phyloP scores from a whole-genome alignment of 768 basidiomycete genomes.

The Tricholoma sp. region DNA sequence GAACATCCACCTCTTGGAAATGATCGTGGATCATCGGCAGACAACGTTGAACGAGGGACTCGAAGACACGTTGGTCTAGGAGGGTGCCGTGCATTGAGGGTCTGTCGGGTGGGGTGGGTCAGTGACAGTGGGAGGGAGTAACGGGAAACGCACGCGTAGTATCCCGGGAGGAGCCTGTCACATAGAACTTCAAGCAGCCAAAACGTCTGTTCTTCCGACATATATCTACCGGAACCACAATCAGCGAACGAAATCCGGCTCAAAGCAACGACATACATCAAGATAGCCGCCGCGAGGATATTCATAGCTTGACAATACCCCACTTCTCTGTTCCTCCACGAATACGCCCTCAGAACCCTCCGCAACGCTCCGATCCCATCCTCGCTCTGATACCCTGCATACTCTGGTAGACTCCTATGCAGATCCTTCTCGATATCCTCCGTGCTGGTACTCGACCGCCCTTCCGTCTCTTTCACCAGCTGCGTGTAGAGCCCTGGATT shows the following conservation, averaged over 20 bases:
- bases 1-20: conserved; percentile 87
- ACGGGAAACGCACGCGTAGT: conserved; percentile 71
- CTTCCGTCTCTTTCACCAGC: conserved; percentile 72
- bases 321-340: conserved; percentile 89
- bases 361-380: conserved; percentile 83
- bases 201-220: conserved; percentile 98
- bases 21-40: conserved; percentile 93
- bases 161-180: conserved; percentile 92
- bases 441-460: conserved; percentile 79
- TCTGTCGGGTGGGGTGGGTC: conserved; percentile 32
- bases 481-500: conserved; percentile 80
- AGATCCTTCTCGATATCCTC: conserved; percentile 99
- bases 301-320: conserved; percentile 99
- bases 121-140: neutral
- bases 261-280: conserved; percentile 60
- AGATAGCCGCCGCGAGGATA: conserved; percentile 90
- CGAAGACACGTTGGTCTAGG: conserved; percentile 97
- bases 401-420: conserved; percentile 93
- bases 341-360: conserved; percentile 91
- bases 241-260: too few species aligned
- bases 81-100: conserved; percentile 99
- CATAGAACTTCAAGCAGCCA: conserved; percentile 96
- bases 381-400: conserved; percentile 89
- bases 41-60: conserved; percentile 84
- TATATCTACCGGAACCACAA: too few species aligned